Conservation (phyloP, 2,329 filamentous ascomycete species). For the Claviceps arundinis region DNA sequence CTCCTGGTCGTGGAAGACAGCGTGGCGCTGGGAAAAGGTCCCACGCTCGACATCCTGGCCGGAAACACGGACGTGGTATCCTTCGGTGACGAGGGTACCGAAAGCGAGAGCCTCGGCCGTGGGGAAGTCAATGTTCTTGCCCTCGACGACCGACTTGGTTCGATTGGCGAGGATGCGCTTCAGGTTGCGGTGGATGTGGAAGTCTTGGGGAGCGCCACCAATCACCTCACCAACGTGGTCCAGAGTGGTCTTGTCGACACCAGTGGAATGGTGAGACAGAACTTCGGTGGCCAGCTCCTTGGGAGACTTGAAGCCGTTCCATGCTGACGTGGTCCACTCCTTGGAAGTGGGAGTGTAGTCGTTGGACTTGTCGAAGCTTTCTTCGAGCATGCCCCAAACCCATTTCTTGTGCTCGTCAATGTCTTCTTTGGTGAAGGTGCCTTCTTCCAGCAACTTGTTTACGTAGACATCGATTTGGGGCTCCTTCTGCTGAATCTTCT, state of each 20-base stretch:
- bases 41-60: constrained; percentile 99
- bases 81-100: constrained; percentile 78
- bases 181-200: constrained; percentile 84
- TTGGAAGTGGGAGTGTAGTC: constrained; percentile 94
- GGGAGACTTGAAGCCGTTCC: constrained; percentile 98
- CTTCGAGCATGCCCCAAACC: constrained; percentile 98
- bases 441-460: constrained; percentile 78
- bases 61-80: constrained; percentile 93
- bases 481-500: constrained; percentile 77
- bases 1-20: constrained; percentile 95
- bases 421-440: constrained; percentile 93
- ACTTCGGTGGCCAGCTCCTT: constrained; percentile 95
- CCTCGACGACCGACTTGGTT: constrained; percentile 83
- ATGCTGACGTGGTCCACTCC: constrained; percentile 96
- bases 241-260: constrained; percentile 57
- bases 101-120: constrained; percentile 95
- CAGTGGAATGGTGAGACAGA: constrained; percentile 80
- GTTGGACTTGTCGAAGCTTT: constrained; percentile 94
- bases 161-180: constrained; percentile 88
- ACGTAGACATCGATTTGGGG: constrained; percentile 84
- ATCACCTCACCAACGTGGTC: constrained; percentile 75
- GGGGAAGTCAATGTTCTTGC: constrained; percentile 93
- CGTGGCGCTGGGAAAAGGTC: constrained; percentile 96
- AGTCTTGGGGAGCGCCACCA: constrained; percentile 66
- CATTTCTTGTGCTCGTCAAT: constrained; percentile 98